Conservation (phyloP, 257 asterid genomes). For the Lycium ferocissimum region DNA sequence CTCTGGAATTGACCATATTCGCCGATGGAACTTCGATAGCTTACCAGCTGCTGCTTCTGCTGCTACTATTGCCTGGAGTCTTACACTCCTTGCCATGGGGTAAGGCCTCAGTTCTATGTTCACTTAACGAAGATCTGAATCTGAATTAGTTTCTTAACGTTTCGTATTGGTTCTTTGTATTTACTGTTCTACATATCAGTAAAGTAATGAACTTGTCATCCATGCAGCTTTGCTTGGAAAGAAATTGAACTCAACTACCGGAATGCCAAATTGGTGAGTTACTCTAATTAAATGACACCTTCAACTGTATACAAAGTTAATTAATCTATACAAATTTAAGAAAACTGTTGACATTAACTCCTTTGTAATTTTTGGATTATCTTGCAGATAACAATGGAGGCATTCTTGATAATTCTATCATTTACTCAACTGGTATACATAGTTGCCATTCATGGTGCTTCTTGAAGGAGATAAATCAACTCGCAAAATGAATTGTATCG, state of each 20-base stretch:
- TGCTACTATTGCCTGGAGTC: slow-evolving; percentile 81
- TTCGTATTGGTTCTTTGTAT: not conserved
- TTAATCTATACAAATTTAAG: not conserved
- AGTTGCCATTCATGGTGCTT: slow-evolving; percentile 71
- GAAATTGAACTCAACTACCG: slow-evolving; percentile 66
- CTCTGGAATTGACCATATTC: slow-evolving; percentile 69
- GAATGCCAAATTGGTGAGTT: slow-evolving; percentile 77
- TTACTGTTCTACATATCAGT: not conserved
- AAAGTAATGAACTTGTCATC: not conserved
- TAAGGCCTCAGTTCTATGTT: slow-evolving; percentile 26
- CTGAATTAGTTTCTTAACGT: not conserved
- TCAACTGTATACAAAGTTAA: not conserved
- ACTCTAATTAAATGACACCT: not conserved
- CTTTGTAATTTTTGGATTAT: not conserved
- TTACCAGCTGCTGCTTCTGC: slow-evolving; percentile 68
- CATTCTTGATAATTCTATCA: slow-evolving; percentile 77
- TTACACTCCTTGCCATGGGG: slow-evolving; percentile 96
- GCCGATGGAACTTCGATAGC: slow-evolving; percentile 66
- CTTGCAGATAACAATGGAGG: slow-evolving; percentile 92
- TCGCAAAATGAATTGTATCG: not conserved
- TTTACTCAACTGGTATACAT: slow-evolving; percentile 79
- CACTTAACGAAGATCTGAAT: not conserved
- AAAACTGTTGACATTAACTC: not conserved
- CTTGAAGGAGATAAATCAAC: slow-evolving; percentile 54
- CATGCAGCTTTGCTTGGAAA: slow-evolving; percentile 77